Conservation (phyloP, 2,329 filamentous ascomycete genomes). For the Fusarium globosum region DNA sequence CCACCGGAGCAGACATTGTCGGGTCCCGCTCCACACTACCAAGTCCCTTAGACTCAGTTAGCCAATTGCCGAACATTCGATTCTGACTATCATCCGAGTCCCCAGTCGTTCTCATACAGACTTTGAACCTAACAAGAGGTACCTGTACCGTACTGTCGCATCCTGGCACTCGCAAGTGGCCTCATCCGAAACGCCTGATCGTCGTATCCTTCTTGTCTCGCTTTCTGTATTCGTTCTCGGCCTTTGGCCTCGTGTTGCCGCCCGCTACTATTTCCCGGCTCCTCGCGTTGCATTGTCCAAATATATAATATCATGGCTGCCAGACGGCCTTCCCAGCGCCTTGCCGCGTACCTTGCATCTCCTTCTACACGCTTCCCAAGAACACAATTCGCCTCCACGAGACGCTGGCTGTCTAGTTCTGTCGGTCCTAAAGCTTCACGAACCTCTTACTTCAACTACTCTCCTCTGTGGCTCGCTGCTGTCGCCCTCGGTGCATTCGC, state of each 20-base stretch:
- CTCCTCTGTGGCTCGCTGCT: slow-evolving; percentile 49
- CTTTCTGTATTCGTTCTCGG: slow-evolving; percentile 19
- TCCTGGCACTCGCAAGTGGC: slow-evolving; percentile 38
- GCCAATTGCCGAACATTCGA: slow-evolving; percentile 47
- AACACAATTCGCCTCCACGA: slow-evolving; percentile 44
- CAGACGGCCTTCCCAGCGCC: slow-evolving; percentile 45
- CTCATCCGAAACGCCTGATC: slow-evolving; percentile 44
- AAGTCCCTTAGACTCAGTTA: slow-evolving; percentile 13
- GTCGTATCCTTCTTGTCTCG: slow-evolving; percentile 23
- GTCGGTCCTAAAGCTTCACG: slow-evolving; percentile 33
- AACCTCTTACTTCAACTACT: slow-evolving; percentile 30
- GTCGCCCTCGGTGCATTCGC: slow-evolving; percentile 62
- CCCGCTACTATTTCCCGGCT: slow-evolving; percentile 12
- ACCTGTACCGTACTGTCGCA: background rate
- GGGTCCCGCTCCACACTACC: slow-evolving; percentile 12
- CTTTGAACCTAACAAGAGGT: slow-evolving; percentile 31
- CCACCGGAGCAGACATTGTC: slow-evolving; percentile 14
- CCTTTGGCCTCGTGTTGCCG: slow-evolving; percentile 11
- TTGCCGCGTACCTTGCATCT: slow-evolving; percentile 46
- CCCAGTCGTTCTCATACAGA: slow-evolving; percentile 39
- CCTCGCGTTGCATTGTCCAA: slow-evolving; percentile 9
- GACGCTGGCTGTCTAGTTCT: slow-evolving; percentile 44
- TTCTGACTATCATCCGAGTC: slow-evolving; percentile 44
- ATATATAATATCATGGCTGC: slow-evolving; percentile 49
- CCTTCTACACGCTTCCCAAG: slow-evolving; percentile 38